Evolutionary conservation across 2,329 filamentous ascomycete species (phyloP).

Genomic region (Fusarium virguliforme): DNA sequence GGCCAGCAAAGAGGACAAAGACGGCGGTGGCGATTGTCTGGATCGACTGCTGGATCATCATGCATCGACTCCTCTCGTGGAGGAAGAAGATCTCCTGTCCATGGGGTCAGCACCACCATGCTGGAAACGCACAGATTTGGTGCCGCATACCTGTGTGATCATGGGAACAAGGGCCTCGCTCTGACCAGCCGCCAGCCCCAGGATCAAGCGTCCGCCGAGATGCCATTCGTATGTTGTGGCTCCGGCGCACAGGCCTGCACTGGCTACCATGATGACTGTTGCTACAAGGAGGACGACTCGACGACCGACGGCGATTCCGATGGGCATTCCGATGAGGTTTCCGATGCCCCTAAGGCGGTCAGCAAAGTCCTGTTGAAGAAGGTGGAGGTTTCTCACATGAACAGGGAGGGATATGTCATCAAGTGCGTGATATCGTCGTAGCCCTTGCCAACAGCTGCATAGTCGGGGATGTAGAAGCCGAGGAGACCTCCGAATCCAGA

Average conservation of each 20-base stretch:
- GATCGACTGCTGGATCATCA: conserved; percentile 46
- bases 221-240: conserved; percentile 46
- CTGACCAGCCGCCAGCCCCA: conserved; percentile 43
- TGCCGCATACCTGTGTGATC: not conserved
- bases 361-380: not conserved
- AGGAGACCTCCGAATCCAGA: conserved; percentile 34
- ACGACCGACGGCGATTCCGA: conserved; percentile 44
- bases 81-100: conserved; percentile 45
- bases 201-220: conserved; percentile 35
- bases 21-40: conserved; percentile 40
- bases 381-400: conserved; percentile 22
- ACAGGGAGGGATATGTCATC: conserved; percentile 34
- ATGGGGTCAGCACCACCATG: not conserved
- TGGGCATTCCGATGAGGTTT: conserved; percentile 45
- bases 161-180: conserved; percentile 31
- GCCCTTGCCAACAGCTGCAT: conserved; percentile 25
- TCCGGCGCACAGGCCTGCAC: conserved; percentile 37
- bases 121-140: not conserved
- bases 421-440: conserved; percentile 34
- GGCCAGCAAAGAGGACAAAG: conserved; percentile 1
- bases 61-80: conserved; percentile 39
- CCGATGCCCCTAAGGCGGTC: conserved; percentile 37
- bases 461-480: conserved; percentile 34
- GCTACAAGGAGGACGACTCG: conserved; percentile 43
- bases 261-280: conserved; percentile 44